Evolutionary conservation across 495 filamentous ascomycete species (phyloP).

Genomic region (Penicillium coffeae): DNA sequence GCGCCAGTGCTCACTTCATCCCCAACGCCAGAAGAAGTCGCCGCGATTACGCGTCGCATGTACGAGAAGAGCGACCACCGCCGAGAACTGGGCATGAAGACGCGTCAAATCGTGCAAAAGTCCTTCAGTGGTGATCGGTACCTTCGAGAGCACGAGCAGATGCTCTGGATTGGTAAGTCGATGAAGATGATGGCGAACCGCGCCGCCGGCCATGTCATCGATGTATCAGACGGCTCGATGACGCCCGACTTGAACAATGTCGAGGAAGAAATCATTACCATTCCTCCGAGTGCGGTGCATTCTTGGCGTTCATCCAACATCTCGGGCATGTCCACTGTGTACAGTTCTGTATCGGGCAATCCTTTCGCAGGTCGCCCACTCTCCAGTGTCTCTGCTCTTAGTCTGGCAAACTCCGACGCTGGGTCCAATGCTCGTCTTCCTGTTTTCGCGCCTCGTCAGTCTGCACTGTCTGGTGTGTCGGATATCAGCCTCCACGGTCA

Average conservation of each 20-base stretch:
- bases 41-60: constrained; percentile 55
- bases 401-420: constrained; percentile 33
- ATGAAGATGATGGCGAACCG: constrained; percentile 36
- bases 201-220: constrained; percentile 24
- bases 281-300: constrained; percentile 33
- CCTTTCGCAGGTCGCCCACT: constrained; percentile 18
- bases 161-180: constrained; percentile 61
- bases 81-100: constrained; percentile 57
- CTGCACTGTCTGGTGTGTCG: constrained; percentile 10
- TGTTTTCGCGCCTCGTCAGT: constrained; percentile 35
- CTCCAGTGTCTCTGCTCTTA: constrained; percentile 29
- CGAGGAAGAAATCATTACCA: constrained; percentile 41
- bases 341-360: constrained; percentile 14
- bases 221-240: constrained; percentile 26
- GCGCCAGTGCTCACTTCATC: constrained; percentile 46
- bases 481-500: constrained; percentile 11
- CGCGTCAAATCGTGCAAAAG: constrained; percentile 55
- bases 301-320: constrained; percentile 39
- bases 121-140: constrained; percentile 61
- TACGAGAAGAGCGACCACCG: constrained; percentile 57
- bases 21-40: constrained; percentile 50
- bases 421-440: constrained; percentile 33
- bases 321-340: constrained; percentile 35
- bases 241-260: constrained; percentile 16
- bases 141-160: constrained; percentile 65